phyloP scores from a whole-genome alignment of 768 basidiomycete species.

The Holtermannia corniformis region DNA sequence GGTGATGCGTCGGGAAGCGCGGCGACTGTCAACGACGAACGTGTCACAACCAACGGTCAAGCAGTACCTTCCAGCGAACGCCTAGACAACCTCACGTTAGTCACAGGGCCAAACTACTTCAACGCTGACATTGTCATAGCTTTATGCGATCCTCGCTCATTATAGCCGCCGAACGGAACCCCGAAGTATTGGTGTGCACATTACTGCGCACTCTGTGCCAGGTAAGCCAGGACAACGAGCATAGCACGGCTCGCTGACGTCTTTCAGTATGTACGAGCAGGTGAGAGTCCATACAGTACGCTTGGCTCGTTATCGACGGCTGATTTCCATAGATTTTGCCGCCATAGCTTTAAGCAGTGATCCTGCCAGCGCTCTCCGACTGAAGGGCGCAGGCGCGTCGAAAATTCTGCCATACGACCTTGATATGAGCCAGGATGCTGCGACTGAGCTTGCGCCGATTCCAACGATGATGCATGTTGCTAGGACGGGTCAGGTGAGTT shows the following conservation, averaged over 20 bases:
- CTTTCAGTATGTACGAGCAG: slow-evolving; percentile 14
- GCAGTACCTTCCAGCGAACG: too few species aligned
- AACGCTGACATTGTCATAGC: slow-evolving; percentile 1
- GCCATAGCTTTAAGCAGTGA: slow-evolving; percentile 16
- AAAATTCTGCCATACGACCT: slow-evolving; percentile 15
- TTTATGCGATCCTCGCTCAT: slow-evolving; percentile 19
- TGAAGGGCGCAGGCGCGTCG: slow-evolving; percentile 14
- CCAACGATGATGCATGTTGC: slow-evolving; percentile 18
- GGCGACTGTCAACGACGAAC: too few species aligned
- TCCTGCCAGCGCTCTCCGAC: background rate
- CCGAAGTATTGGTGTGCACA: slow-evolving; percentile 12
- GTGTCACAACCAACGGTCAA: too few species aligned
- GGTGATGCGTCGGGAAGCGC: too few species aligned
- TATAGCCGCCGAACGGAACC: slow-evolving; percentile 21
- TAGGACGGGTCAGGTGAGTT: slow-evolving; percentile 18
- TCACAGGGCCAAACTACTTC: too few species aligned
- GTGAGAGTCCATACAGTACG: too few species aligned
- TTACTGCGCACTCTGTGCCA: slow-evolving; percentile 7
- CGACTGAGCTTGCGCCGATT: slow-evolving; percentile 9
- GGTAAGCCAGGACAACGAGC: background rate
- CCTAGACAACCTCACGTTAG: slow-evolving; percentile 23
- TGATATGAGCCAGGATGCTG: slow-evolving; percentile 4
- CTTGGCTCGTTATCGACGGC: background rate
- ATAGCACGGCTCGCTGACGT: background rate
- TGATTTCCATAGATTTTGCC: slow-evolving; percentile 11